A percentile compares a stretch with the other conserved stretches of the same genome.
Evolutionary conservation across 352 stramenopile genomes (phyloP).

Genomic region (Globisporangium ultimum): DNA sequence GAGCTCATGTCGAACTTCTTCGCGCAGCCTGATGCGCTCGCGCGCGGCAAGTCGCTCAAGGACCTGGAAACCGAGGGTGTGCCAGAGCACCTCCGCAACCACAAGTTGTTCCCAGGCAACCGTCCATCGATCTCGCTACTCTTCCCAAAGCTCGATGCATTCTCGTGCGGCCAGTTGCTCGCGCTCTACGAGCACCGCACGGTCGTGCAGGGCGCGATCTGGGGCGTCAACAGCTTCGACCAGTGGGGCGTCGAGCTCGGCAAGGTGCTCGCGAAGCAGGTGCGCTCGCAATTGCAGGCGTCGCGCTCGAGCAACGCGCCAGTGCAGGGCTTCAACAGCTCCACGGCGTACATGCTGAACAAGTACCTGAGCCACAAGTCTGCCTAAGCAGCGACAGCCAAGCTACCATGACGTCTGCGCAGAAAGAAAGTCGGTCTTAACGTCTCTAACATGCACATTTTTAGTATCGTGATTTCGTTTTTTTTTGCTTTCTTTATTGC

Average conservation of each 20-base stretch:
- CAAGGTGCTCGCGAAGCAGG: conserved; percentile 97
- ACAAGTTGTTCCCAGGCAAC: conserved; percentile 98
- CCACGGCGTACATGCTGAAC: conserved; percentile 90
- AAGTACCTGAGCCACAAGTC: conserved; percentile 88
- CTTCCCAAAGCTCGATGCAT: conserved; percentile 96
- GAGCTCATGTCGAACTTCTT: conserved; percentile 99
- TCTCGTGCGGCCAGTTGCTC: conserved; percentile 93
- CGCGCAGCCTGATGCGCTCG: conserved; percentile 97
- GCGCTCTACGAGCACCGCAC: conserved; percentile 99
- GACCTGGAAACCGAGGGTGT: conserved; percentile 94
- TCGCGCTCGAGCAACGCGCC: conserved; percentile 70
- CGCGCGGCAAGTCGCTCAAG: conserved; percentile 93
- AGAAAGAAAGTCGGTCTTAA: too few species aligned
- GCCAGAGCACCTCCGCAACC: conserved; percentile 87
- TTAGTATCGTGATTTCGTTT: not conserved
- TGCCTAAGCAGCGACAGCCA: not conserved
- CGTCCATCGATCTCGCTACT: conserved; percentile 95
- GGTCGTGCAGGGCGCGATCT: conserved; percentile 96
- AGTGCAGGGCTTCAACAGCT: conserved; percentile 94
- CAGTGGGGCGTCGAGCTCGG: conserved; percentile 98
- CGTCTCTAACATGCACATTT: too few species aligned
- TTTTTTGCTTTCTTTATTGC: not conserved
- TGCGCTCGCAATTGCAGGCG: conserved; percentile 86
- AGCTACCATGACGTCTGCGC: too few species aligned
- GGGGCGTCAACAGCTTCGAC: conserved; percentile 99